A percentile compares a stretch with the other conserved stretches of the same genome.
Evolutionary conservation across 495 filamentous ascomycete genomes (phyloP).

Genomic region (Neurospora discreta): DNA sequence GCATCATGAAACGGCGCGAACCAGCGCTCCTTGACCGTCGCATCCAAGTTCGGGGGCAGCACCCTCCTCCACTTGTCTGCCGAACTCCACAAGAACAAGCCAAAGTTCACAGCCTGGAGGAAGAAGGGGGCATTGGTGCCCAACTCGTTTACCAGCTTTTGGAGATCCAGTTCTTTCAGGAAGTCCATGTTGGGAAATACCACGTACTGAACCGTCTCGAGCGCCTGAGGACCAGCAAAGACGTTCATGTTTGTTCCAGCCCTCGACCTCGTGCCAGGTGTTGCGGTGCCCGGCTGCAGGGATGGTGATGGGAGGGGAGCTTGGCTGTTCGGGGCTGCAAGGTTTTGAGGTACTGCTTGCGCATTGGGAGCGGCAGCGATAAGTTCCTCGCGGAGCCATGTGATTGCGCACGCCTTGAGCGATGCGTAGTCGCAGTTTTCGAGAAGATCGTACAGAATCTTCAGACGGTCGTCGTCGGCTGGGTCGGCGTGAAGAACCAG

Average conservation of each 20-base stretch:
- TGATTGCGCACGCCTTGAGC: constrained; percentile 69
- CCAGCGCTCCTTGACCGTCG: constrained; percentile 41
- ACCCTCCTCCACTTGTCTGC: constrained; percentile 26
- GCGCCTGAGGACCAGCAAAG: constrained; percentile 44
- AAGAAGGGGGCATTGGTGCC: constrained; percentile 28
- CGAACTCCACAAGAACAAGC: constrained; percentile 36
- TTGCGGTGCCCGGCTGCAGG: constrained; percentile 7
- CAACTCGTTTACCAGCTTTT: constrained; percentile 24
- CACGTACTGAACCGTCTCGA: constrained; percentile 35
- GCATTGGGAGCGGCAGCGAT: constrained; percentile 31
- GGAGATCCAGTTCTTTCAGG: constrained; percentile 16
- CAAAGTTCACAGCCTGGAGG: constrained; percentile 39
- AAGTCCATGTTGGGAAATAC: constrained; percentile 29
- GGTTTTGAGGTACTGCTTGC: constrained; percentile 3
- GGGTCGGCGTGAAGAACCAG: constrained; percentile 68
- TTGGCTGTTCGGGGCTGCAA: background rate
- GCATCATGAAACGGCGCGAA: constrained; percentile 38
- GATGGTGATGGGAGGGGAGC: background rate
- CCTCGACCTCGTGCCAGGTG: constrained; percentile 15
- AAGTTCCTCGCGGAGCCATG: constrained; percentile 82
- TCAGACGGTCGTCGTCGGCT: constrained; percentile 53
- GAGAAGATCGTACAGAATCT: constrained; percentile 69
- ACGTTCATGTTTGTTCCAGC: constrained; percentile 28
- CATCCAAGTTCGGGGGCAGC: constrained; percentile 28
- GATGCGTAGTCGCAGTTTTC: constrained; percentile 69